Evolutionary conservation across 768 basidiomycete genomes (phyloP).

Genomic region (Pleurotus citrinopileatus): DNA sequence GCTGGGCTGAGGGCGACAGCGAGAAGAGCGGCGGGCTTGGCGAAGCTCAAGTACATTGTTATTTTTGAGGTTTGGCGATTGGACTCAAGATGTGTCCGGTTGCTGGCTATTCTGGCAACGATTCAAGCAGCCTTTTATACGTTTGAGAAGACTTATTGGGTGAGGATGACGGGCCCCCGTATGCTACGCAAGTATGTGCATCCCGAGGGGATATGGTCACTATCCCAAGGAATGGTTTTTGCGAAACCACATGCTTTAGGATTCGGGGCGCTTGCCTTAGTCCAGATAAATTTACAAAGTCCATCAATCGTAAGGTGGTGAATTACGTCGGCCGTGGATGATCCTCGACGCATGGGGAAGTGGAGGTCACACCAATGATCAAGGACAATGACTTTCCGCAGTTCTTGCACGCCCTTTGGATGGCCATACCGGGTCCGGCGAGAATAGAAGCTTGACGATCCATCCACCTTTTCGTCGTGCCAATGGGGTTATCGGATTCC

Average conservation of each 20-base stretch:
- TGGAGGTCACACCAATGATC: too few species aligned
- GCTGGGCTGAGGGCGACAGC: slow-evolving; percentile 4
- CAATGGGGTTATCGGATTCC: too few species aligned
- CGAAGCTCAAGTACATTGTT: slow-evolving; percentile 3
- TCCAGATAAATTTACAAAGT: neutral
- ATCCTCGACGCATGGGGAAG: neutral
- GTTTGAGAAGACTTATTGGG: neutral
- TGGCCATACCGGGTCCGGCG: too few species aligned
- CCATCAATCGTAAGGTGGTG: neutral
- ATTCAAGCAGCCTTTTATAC: neutral
- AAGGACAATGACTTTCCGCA: too few species aligned
- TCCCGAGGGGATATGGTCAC: too few species aligned
- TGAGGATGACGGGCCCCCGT: too few species aligned
- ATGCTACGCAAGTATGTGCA: neutral
- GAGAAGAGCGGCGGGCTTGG: neutral
- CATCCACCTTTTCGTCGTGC: too few species aligned
- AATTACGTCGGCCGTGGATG: neutral
- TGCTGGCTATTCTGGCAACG: neutral
- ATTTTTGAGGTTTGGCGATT: neutral
- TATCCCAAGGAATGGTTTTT: neutral
- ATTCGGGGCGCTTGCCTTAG: neutral
- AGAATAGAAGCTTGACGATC: too few species aligned
- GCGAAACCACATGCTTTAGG: neutral
- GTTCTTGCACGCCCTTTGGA: too few species aligned
- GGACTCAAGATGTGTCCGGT: neutral